Conservation (phyloP, 495 filamentous ascomycete species). For the Trichoderma reesei region DNA sequence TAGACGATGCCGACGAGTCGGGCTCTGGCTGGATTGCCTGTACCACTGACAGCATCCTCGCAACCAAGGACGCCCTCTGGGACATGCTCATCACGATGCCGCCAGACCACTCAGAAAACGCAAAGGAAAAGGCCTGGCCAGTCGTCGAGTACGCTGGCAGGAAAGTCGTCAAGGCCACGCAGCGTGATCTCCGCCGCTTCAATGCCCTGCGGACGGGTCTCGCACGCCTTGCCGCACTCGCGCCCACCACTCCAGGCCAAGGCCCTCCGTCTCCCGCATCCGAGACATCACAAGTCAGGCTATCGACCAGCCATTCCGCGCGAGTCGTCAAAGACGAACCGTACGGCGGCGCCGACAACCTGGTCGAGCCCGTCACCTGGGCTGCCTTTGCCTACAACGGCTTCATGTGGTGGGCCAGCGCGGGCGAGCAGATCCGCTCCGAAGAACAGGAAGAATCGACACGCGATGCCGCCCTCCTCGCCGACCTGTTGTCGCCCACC, state of each 20-base stretch:
- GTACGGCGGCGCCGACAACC: slow-evolving; percentile 38
- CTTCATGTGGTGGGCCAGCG: slow-evolving; percentile 98
- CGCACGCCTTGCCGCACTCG: slow-evolving; percentile 34
- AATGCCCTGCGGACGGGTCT: slow-evolving; percentile 59
- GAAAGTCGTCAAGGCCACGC: slow-evolving; percentile 68
- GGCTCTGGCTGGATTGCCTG: slow-evolving; percentile 81
- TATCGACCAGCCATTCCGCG: slow-evolving; percentile 18
- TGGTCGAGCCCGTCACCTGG: slow-evolving; percentile 80
- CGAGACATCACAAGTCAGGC: slow-evolving; percentile 16
- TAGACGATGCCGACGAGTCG: slow-evolving; percentile 32
- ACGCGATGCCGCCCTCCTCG: slow-evolving; percentile 38
- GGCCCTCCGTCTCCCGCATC: slow-evolving; percentile 12
- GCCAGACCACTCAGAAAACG: slow-evolving; percentile 38
- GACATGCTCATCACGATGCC: slow-evolving; percentile 81
- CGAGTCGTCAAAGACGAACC: slow-evolving; percentile 21
- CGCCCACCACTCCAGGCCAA: slow-evolving; percentile 11
- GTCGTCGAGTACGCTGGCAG: slow-evolving; percentile 55
- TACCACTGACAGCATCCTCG: slow-evolving; percentile 85
- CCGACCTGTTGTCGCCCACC: slow-evolving; percentile 28
- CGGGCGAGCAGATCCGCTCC: slow-evolving; percentile 66
- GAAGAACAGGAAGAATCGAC: slow-evolving; percentile 38
- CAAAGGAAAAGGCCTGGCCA: slow-evolving; percentile 62
- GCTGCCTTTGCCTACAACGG: slow-evolving; percentile 76
- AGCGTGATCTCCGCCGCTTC: slow-evolving; percentile 79
- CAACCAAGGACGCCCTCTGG: slow-evolving; percentile 74